These are phyloP conservation scores for Starmerella cellae DNA, from an alignment of 805 yeast genomes.

Conservation along the genomic window DNA sequence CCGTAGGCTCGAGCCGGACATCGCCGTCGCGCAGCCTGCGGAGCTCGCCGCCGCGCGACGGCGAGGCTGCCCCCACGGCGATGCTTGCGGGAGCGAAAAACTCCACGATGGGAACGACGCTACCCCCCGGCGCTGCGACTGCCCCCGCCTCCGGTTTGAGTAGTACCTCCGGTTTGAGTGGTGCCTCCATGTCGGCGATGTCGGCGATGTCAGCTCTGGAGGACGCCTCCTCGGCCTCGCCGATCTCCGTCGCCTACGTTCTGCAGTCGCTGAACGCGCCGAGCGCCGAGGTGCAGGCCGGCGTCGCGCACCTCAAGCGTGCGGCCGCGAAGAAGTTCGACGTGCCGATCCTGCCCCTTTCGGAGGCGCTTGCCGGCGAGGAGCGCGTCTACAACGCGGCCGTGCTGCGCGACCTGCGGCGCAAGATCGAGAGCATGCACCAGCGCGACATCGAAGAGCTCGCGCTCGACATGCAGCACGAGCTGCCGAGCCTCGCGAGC, in stretches of 20 bases:
- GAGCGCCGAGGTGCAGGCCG: slow-evolving; percentile 22
- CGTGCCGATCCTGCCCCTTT: slow-evolving; percentile 45
- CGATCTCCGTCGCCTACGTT: slow-evolving; percentile 22
- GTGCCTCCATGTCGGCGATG: not conserved
- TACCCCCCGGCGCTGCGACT: not conserved
- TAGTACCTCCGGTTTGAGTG: not conserved
- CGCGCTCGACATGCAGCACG: slow-evolving; percentile 71
- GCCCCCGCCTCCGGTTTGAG: not conserved
- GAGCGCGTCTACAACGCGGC: slow-evolving; percentile 77
- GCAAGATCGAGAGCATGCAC: slow-evolving; percentile 41
- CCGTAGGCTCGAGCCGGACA: not conserved
- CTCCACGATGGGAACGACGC: not conserved
- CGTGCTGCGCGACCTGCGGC: slow-evolving; percentile 72
- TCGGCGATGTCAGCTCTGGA: no score
- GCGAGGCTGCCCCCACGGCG: not conserved
- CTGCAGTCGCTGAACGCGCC: slow-evolving; percentile 28
- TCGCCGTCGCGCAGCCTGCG: not conserved
- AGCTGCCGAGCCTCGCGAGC: slow-evolving; percentile 77
- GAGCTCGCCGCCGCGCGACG: not conserved
- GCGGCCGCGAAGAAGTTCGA: slow-evolving; percentile 29
- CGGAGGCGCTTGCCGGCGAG: slow-evolving; percentile 33
- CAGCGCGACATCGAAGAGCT: slow-evolving; percentile 63
- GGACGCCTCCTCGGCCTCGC: slow-evolving; percentile 8
- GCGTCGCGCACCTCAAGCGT: slow-evolving; percentile 22
- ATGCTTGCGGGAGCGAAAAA: not conserved